These are phyloP conservation scores for Gastrolobium villosum DNA, from an alignment of 306 rosid species.

Conservation along the genomic window DNA sequence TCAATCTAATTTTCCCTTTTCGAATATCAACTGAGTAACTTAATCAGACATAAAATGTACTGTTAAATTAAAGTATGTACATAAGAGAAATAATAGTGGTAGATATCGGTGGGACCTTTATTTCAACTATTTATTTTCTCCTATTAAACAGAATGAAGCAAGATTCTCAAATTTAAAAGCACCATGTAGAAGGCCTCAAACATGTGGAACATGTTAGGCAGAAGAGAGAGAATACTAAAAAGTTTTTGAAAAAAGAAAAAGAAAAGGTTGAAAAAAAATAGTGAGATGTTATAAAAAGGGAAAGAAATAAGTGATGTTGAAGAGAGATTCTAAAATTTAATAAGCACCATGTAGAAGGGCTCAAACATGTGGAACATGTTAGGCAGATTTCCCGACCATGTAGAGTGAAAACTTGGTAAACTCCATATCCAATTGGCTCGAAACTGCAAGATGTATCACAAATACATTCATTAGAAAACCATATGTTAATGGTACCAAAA, in stretches of 20 bases:
- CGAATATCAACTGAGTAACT: too few species aligned
- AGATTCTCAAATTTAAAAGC: slow-evolving; percentile 3
- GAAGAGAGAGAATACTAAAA: too few species aligned
- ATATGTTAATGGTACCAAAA: not conserved
- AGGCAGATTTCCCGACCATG: not conserved
- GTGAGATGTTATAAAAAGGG: too few species aligned
- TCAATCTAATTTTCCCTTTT: too few species aligned
- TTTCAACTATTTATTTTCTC: not conserved
- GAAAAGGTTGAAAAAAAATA: too few species aligned
- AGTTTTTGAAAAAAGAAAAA: too few species aligned
- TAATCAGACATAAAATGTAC: not conserved
- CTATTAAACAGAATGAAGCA: not conserved
- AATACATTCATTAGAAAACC: not conserved
- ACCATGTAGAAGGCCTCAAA: not conserved
- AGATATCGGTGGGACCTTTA: not conserved
- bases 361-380: not conserved
- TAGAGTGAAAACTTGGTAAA: not conserved
- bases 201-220: not conserved
- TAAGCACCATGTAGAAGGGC: not conserved
- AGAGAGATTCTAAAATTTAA: not conserved
- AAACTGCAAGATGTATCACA: not conserved
- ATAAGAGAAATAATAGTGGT: not conserved
- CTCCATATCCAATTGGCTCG: not conserved
- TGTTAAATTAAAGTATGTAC: not conserved
- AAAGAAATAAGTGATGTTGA: too few species aligned